Evolutionary conservation across 805 yeast genomes (phyloP), one percentile per base, ranked within the genome.

Genomic region (Tanozyma kutaoensis): DNA sequence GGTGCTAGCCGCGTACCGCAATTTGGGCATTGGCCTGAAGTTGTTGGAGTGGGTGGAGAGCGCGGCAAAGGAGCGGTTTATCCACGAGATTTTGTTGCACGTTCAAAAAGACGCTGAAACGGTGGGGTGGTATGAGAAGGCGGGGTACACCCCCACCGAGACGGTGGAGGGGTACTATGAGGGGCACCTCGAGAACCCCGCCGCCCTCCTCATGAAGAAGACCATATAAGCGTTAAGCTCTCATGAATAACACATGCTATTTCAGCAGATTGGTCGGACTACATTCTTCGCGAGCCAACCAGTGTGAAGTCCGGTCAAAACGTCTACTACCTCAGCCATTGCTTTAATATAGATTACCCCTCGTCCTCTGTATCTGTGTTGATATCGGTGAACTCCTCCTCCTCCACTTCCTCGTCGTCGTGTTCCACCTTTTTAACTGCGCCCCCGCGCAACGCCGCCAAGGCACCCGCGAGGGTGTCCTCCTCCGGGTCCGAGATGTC

Each of bases 401-500:
- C 68, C 14, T 51, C 63, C 11, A 50, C 59, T 10, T 53, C 60
- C 18, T 42, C 53, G 16, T 48, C 55, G 8, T 38, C 48, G 12
- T 29, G 40, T 20, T 39, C 39, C 15, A 30, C 43, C 35, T 55
- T 65, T 38, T 63, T 62, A 9, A 67, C 76, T 6, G 58, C 52
- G 23, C 66, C 71, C 15, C 86, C 88, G 37, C 76, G 67, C 49
- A 76, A 46, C 26, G 70, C 66, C 4, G 84, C 80, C 53, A 78
- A 54, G 0, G 82, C 79, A 22, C 84, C 86, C 8, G 82, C 86
- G 34, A 78, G 48, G 2, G 79, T 60, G 42, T 76, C 86, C 43
- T 77, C 86, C 28, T 71, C 80, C 3, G 84, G 78, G 28, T 72
- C 81, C 22, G 77, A 72, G 28, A 76, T 71, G 36, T 59, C 66